Evolutionary conservation across 768 basidiomycete species (phyloP), one percentile per base, ranked within the genome.

Genomic region (Kwoniella botswanensis): DNA sequence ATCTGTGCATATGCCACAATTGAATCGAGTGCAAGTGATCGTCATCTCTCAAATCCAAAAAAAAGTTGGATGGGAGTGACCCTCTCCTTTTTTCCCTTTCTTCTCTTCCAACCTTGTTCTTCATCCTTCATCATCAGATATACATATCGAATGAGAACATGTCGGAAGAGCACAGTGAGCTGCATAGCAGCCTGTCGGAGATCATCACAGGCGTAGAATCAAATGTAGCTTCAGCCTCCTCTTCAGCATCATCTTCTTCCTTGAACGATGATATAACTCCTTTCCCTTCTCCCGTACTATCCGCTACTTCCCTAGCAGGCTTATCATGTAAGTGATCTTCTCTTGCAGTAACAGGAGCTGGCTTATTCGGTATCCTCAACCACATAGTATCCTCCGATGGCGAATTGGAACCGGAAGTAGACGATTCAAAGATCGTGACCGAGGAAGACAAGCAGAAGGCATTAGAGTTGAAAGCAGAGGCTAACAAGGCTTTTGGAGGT

Each of bases 401-500:
- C 11, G 79, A 79, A 64, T 68, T 81, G 18, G 78, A 77, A 66
- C 70, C 70, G 0, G 79, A 81, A 60, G 74, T 81, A 17, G 76
- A 79, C 53, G 75, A 76, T 26, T 58, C 74, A 41, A 75, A 76
- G 60, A 67, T 79, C 18, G 87, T 93, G 61, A 88, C 92, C 0
- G 90, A 92, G 46, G 87, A 90, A 71, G 91, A 92, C 74, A 89
- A 86, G 78, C 86, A 86, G 44, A 87, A 88, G 76, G 93, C 94
- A 1, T 84, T 87, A 6, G 86, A 86, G 75, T 82, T 97, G 68
- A 99, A 98, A 84, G 88, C 86, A 7, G 87, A 91, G 71, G 97
- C 95, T 11, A 98, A 98, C 86, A 90, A 90, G 77, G 91, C 93
- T 4, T 99, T 98, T 69, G 74, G 76, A 26, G 76, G 82, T 81